A percentile compares a stretch with the other conserved stretches of the same genome.
phyloP scores from a whole-genome alignment of 108 stramenopile species.

The Fragilaria radians region DNA sequence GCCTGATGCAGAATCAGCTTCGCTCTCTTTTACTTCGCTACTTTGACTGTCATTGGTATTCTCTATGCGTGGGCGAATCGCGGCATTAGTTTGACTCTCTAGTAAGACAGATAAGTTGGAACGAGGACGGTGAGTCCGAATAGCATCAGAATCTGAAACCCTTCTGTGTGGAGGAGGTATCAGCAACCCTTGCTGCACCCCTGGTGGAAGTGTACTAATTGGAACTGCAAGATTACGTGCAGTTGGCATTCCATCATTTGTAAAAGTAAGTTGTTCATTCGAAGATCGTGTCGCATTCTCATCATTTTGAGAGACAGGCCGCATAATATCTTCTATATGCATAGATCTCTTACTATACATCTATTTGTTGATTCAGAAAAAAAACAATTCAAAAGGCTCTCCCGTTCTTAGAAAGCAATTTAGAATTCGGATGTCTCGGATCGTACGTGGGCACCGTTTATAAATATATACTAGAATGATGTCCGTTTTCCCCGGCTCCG shows the following conservation, averaged over 20 bases:
- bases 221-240: not conserved
- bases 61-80: not conserved
- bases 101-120: not conserved
- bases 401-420: too few species aligned
- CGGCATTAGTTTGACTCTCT: not conserved
- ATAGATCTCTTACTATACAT: too few species aligned
- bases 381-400: too few species aligned
- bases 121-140: not conserved
- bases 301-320: not conserved
- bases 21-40: not conserved
- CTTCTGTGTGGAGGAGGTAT: not conserved
- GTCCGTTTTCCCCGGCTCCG: too few species aligned
- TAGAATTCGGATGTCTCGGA: too few species aligned
- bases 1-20: not conserved
- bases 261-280: not conserved
- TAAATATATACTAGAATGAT: too few species aligned
- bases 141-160: not conserved
- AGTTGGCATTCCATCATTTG: not conserved
- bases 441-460: too few species aligned
- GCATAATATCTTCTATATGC: not conserved
- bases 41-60: not conserved
- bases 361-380: too few species aligned
- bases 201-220: not conserved
- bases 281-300: not conserved
- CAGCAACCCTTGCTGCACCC: not conserved